These are phyloP conservation scores for Rhizopogon rudus DNA, from an alignment of 768 basidiomycete genomes.

Conservation along the genomic window DNA sequence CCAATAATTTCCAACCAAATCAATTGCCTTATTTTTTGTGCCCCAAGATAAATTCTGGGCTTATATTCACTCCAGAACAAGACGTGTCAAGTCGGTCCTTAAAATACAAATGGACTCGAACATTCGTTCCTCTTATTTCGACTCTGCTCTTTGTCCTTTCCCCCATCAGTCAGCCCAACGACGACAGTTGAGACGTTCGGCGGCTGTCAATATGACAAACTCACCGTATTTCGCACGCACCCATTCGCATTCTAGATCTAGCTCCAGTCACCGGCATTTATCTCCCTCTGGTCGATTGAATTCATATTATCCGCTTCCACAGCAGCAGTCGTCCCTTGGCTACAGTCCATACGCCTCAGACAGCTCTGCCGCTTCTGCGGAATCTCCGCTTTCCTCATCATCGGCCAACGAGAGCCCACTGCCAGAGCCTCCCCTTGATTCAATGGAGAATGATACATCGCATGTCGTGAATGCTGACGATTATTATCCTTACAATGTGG, in stretches of 20 bases:
- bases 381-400: conserved; percentile 36
- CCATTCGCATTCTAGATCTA: conserved; percentile 12
- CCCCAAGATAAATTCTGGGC: conserved; percentile 17
- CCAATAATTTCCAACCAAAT: conserved; percentile 28
- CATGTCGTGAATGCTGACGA: conserved; percentile 25
- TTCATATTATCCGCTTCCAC: conserved; percentile 17
- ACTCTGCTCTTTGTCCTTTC: conserved; percentile 13
- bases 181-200: conserved; percentile 4
- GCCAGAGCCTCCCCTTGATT: conserved; percentile 32
- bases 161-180: conserved; percentile 3
- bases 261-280: conserved; percentile 17
- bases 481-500: conserved; percentile 19
- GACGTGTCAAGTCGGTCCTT: conserved; percentile 13
- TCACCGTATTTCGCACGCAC: conserved; percentile 17
- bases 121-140: conserved; percentile 15
- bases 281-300: conserved; percentile 11
- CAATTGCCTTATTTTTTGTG: conserved; percentile 25
- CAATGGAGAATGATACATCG: conserved; percentile 23
- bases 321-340: conserved; percentile 10
- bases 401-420: conserved; percentile 36
- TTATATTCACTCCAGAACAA: conserved; percentile 3
- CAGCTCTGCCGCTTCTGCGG: conserved; percentile 28
- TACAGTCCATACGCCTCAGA: conserved; percentile 35
- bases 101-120: conserved; percentile 24
- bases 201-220: conserved; percentile 17